Base-by-base conservation (phyloP, 2,329 filamentous ascomycete species). In the Rutstroemia sp. region DNA sequence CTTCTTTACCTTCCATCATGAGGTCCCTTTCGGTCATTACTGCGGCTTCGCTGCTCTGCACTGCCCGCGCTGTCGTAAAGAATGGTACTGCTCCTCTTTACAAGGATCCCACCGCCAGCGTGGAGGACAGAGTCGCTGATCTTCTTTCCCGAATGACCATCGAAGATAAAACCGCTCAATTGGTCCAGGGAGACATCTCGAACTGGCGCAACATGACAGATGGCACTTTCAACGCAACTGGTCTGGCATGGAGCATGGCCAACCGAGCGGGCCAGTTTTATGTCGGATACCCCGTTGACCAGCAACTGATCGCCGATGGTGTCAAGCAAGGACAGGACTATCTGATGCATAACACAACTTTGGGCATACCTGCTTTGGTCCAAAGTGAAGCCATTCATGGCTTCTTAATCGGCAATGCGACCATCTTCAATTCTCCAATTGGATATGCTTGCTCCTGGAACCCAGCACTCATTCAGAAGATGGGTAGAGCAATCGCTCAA, bases 371-470 rank as follows among this genome's bases (percentile, higher is more conserved):
- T 6, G 82, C 87, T 1, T 78, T 89, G 62, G 82, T 87, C 14
- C 87, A 90, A 70, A 86, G 81, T 3, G 87, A 91, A 71, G 86
- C 82, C 39, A 86, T 90, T 46, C 87, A 90, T 65, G 87, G 86
- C 1, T 83, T 90, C 62, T 73, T 89, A 34, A 79, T 86, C 45
- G 79, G 80, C 9, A 90, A 90, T 67, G 86, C 85, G 2, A 90
- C 87, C 1, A 87, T 90, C 58, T 91, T 90, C 74, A 90, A 90
- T 71, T 88, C 84, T 1, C 87, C 87, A 0, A 89, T 90, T 62
- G 86, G 75, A 7, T 81, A 87, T 53, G 86, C 81, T 16, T 88
- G 85, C 65, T 86, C 86, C 0, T 90, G 84, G 73, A 87, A 90
- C 66, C 79, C 79, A 0, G 75, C 73, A 42, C 71, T 89, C 14